phyloP scores from a whole-genome alignment of 495 filamentous ascomycete genomes.

The Tuber melanosporum region DNA sequence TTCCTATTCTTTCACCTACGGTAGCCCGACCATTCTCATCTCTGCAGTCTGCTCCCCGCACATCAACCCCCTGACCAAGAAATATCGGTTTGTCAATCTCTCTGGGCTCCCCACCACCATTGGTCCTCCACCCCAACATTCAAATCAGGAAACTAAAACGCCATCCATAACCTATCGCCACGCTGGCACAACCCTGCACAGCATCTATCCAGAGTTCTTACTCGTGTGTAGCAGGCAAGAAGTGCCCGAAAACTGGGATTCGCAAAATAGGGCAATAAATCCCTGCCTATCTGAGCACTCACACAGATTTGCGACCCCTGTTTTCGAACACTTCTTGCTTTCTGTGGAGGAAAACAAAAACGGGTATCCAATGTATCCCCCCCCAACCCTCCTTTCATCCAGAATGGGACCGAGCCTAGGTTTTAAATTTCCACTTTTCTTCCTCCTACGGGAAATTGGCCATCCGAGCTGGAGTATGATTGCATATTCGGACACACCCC shows the following conservation, averaged over 20 bases:
- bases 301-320: too few species aligned
- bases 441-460: neutral
- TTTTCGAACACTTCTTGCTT: too few species aligned
- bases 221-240: neutral
- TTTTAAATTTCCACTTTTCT: neutral
- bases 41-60: neutral
- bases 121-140: neutral
- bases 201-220: neutral
- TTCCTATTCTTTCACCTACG: neutral
- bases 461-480: neutral
- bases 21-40: neutral
- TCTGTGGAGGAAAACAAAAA: neutral
- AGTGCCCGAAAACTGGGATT: too few species aligned
- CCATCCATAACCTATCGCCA: conserved; percentile 3
- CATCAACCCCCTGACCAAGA: neutral
- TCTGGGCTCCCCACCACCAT: neutral
- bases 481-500: neutral
- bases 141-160: neutral
- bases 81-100: neutral
- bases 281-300: too few species aligned
- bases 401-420: neutral
- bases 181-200: neutral
- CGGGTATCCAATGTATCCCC: neutral
- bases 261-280: too few species aligned
- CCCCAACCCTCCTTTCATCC: neutral